Evolutionary conservation across 1,284 basidiomycete species (phyloP).

Genomic region (Volvariella volvacea): DNA sequence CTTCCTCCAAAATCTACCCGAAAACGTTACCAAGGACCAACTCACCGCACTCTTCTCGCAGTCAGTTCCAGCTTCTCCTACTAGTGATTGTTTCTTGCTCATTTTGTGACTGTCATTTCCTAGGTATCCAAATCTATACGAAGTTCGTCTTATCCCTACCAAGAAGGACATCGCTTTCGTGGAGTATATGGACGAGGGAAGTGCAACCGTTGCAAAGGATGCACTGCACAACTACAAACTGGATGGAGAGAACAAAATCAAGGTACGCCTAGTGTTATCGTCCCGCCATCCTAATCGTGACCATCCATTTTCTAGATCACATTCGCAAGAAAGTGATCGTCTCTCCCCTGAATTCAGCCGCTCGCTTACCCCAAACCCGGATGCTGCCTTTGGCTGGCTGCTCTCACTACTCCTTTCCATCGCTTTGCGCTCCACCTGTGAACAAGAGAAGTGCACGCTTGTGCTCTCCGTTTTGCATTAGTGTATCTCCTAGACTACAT

Average conservation of each 20-base stretch:
- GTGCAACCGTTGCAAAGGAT: slow-evolving; percentile 87
- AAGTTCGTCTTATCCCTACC: slow-evolving; percentile 94
- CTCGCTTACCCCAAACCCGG: too few species aligned
- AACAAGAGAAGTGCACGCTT: too few species aligned
- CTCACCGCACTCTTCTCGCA: slow-evolving; percentile 85
- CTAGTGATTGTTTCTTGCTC: too few species aligned
- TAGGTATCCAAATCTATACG: slow-evolving; percentile 87
- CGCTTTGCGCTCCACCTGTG: too few species aligned
- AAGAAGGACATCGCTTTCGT: slow-evolving; percentile 97
- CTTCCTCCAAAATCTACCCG: slow-evolving; percentile 96
- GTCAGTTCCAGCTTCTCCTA: slow-evolving; percentile 43
- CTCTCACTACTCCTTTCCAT: too few species aligned
- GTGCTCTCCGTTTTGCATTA: too few species aligned
- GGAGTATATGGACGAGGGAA: slow-evolving; percentile 87
- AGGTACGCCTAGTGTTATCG: slow-evolving; percentile 41
- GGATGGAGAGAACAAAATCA: slow-evolving; percentile 95
- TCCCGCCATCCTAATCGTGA: not conserved
- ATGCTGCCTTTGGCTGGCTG: too few species aligned
- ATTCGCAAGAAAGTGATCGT: slow-evolving; percentile 32
- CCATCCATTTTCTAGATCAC: slow-evolving; percentile 24
- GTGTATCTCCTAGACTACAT: too few species aligned
- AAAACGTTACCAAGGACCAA: slow-evolving; percentile 83
- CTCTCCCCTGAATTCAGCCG: too few species aligned
- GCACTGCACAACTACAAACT: slow-evolving; percentile 95
- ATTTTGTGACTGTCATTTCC: slow-evolving; percentile 2